phyloP scores from a whole-genome alignment of 2,329 filamentous ascomycete species.

The Talaromyces sp. region DNA sequence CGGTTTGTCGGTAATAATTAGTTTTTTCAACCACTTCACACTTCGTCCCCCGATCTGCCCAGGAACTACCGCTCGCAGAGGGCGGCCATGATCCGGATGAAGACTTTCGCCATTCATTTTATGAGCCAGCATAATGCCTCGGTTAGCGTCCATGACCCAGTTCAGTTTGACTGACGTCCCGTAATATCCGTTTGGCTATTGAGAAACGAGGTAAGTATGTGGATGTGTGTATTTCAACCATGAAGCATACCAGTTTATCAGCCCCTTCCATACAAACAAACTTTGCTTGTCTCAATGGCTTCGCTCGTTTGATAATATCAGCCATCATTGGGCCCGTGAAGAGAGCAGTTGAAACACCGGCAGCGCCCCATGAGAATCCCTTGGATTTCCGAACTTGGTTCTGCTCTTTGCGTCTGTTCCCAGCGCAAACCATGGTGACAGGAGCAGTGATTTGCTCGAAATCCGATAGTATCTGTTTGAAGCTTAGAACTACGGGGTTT shows the following conservation, averaged over 20 bases:
- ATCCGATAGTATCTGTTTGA: constrained; percentile 65
- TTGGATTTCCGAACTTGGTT: constrained; percentile 87
- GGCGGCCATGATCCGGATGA: constrained; percentile 78
- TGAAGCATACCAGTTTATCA: constrained; percentile 58
- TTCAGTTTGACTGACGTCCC: constrained; percentile 83
- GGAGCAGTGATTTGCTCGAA: constrained; percentile 82
- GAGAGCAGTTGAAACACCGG: constrained; percentile 77
- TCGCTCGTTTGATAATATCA: constrained; percentile 64
- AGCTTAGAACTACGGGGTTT: constrained; percentile 64
- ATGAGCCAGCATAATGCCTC: constrained; percentile 80
- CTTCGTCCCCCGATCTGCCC: constrained; percentile 89
- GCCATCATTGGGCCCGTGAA: constrained; percentile 78
- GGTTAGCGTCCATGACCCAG: constrained; percentile 78
- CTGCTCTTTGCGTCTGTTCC: constrained; percentile 88
- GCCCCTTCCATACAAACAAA: constrained; percentile 91
- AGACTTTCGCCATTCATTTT: constrained; percentile 84
- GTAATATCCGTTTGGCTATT: constrained; percentile 75
- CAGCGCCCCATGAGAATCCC: constrained; percentile 90
- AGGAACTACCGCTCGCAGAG: constrained; percentile 75
- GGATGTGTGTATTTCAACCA: background rate
- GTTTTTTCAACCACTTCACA: constrained; percentile 84
- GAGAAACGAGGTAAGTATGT: constrained; percentile 10
- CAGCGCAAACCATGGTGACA: constrained; percentile 84
- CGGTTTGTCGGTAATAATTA: constrained; percentile 70
- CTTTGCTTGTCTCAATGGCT: constrained; percentile 62